Conservation (phyloP, 1,284 basidiomycete species). For the Spongiforma sp. region DNA sequence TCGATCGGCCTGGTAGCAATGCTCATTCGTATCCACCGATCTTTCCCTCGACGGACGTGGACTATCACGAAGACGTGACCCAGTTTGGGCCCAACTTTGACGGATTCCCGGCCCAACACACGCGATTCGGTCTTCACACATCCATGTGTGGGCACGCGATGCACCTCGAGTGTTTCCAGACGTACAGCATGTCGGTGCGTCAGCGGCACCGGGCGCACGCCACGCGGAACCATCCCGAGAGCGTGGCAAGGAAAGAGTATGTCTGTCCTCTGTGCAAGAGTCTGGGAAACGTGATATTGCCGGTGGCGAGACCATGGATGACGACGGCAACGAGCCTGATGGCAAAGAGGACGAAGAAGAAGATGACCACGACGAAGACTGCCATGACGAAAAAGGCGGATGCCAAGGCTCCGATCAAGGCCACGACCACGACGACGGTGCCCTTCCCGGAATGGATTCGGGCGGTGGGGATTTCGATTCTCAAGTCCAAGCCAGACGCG, state of each 20-base stretch:
- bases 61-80: conserved; percentile 54
- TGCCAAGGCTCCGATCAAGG: too few species aligned
- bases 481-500: conserved; percentile 78
- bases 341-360: too few species aligned
- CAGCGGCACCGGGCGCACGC: conserved; percentile 90
- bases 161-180: conserved; percentile 95
- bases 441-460: conserved; percentile 85
- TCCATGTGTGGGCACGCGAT: conserved; percentile 98
- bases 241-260: conserved; percentile 90
- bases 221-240: conserved; percentile 95
- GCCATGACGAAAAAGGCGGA: too few species aligned
- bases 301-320: too few species aligned
- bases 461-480: conserved; percentile 77
- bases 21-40: conserved; percentile 23
- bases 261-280: conserved; percentile 99
- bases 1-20: conserved; percentile 62
- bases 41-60: conserved; percentile 62
- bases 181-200: conserved; percentile 88
- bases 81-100: conserved; percentile 62
- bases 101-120: conserved; percentile 74
- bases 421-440: conserved; percentile 57
- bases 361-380: too few species aligned
- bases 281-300: conserved; percentile 93
- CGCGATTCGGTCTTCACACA: conserved; percentile 85
- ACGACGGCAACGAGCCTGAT: too few species aligned